Base-by-base conservation (phyloP, 2,329 filamentous ascomycete species). In the Fusarium miscanthi region DNA sequence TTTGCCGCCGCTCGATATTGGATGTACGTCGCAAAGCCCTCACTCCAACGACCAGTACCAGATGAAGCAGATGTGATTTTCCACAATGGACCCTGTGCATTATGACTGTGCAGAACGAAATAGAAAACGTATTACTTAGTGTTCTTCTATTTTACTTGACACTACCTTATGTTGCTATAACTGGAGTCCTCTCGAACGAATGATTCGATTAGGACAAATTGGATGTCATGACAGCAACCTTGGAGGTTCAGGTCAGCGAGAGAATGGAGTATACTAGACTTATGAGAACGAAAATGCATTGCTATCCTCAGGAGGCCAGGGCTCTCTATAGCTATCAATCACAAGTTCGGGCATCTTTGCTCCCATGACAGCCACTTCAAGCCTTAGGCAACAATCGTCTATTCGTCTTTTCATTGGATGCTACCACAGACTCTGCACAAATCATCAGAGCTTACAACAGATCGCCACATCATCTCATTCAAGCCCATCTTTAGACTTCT, bases 371-470 rank as follows among this genome's bases (percentile, higher is more conserved):
- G 51, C 33, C 13, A 37, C 16, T 43, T 25, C 35, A 33, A 31
- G 58, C 57, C 67, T 71, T 71, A 71, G 69, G 69, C 69, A 71
- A 56, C 63, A 71, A 71, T 23, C 25, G 30, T 27, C 43, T 38
- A 19, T 42, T 53, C 38, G 42, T 30, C 40, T 58, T 64, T 46
- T 69, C 13, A 69, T 69, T 69, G 66, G 66, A 64, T 52, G 35
- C 25, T 46, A 31, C 66, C 35, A 40, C 56, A 58, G 43, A 48
- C 67, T 61, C 48, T 30, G 33, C 57, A 42, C 40, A 52, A 67
- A 41, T 48, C 57, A 63, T 35, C 64, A 63, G 31, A 68, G 27
- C 64, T 59, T 17, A 41, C n/a, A 23, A 21, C 17, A 25, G 51
- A 38, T 63, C 63, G 69, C 69, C 69, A 72, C 69, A 48, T 72